Conservation (phyloP, 2,329 filamentous ascomycete species). For the Cercospora zeina region DNA sequence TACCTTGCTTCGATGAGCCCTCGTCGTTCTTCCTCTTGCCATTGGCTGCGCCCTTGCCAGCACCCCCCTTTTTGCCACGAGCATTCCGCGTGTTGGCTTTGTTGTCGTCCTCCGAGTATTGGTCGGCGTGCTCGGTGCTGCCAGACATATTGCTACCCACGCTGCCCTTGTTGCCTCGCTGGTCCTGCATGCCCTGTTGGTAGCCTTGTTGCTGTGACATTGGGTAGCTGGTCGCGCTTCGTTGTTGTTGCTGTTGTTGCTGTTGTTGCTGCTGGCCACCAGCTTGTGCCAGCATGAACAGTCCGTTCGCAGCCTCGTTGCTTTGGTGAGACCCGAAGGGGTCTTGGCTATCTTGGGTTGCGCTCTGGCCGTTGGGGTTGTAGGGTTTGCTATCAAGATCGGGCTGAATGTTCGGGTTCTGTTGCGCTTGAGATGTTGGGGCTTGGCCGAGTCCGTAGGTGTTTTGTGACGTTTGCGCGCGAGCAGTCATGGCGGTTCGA, state of each 20-base stretch:
- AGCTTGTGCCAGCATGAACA: conserved; percentile 84
- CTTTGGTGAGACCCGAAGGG: conserved; percentile 83
- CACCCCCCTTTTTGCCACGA: conserved; percentile 67
- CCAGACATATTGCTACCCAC: conserved; percentile 62
- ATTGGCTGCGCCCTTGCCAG: conserved; percentile 55
- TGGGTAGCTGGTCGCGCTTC: conserved; percentile 52
- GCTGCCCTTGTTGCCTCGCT: conserved; percentile 46
- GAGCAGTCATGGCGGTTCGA: conserved; percentile 81
- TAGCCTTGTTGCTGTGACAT: conserved; percentile 49
- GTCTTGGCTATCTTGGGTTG: conserved; percentile 52
- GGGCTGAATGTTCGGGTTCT: conserved; percentile 44
- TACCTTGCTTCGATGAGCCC: conserved; percentile 62
- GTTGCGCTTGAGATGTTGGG: conserved; percentile 48
- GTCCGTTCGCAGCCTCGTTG: conserved; percentile 90
- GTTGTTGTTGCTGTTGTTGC: conserved; percentile 48
- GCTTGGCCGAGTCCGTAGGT: conserved; percentile 41
- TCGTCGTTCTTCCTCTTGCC: conserved; percentile 80
- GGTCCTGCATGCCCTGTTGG: conserved; percentile 46
- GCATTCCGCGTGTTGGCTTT: conserved; percentile 62
- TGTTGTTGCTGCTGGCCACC: conserved; percentile 49
- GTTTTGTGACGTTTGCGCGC: conserved; percentile 58
- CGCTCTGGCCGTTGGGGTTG: conserved; percentile 55
- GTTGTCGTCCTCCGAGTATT: conserved; percentile 69
- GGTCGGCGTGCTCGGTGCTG: conserved; percentile 53
- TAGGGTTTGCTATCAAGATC: conserved; percentile 49